A percentile compares a stretch with the other conserved stretches of the same genome.
Evolutionary conservation across 768 basidiomycete genomes (phyloP).

Genomic region (Rhizopogon roseolus): DNA sequence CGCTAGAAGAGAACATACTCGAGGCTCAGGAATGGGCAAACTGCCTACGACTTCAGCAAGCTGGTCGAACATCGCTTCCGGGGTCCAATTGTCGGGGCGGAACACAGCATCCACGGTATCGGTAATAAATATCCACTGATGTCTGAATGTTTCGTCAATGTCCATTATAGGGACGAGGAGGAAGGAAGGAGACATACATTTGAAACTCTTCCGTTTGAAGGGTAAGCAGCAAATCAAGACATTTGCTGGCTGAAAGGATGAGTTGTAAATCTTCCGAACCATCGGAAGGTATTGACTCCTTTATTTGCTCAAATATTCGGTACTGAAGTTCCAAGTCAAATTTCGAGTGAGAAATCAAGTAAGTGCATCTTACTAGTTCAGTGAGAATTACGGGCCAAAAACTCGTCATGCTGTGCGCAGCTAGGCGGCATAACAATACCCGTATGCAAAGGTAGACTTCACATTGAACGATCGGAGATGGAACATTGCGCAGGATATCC

Average conservation of each 20-base stretch:
- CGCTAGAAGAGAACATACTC: slow-evolving; percentile 9
- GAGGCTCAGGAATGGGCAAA: slow-evolving; percentile 45
- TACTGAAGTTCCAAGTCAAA: slow-evolving; percentile 44
- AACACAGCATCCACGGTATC: slow-evolving; percentile 96
- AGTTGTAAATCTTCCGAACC: slow-evolving; percentile 82
- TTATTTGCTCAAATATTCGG: slow-evolving; percentile 82
- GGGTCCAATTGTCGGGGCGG: slow-evolving; percentile 75
- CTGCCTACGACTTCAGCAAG: slow-evolving; percentile 78
- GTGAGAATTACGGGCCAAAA: slow-evolving; percentile 97
- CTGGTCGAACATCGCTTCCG: slow-evolving; percentile 88
- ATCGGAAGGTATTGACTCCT: slow-evolving; percentile 67
- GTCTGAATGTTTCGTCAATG: slow-evolving; percentile 37
- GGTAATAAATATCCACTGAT: slow-evolving; percentile 98
- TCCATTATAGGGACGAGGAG: not conserved
- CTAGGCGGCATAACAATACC: slow-evolving; percentile 85
- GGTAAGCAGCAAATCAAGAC: slow-evolving; percentile 86
- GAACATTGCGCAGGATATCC: slow-evolving; percentile 77
- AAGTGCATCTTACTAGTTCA: slow-evolving; percentile 60
- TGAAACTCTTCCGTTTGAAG: slow-evolving; percentile 98
- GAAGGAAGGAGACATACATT: slow-evolving; percentile 49
- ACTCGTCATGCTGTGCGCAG: slow-evolving; percentile 86
- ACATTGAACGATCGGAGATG: slow-evolving; percentile 82
- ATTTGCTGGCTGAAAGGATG: slow-evolving; percentile 88
- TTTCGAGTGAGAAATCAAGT: not conserved
- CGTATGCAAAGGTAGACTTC: slow-evolving; percentile 95